Evolutionary conservation across 2,329 filamentous ascomycete genomes (phyloP).

Genomic region (Clonostachys rosea): DNA sequence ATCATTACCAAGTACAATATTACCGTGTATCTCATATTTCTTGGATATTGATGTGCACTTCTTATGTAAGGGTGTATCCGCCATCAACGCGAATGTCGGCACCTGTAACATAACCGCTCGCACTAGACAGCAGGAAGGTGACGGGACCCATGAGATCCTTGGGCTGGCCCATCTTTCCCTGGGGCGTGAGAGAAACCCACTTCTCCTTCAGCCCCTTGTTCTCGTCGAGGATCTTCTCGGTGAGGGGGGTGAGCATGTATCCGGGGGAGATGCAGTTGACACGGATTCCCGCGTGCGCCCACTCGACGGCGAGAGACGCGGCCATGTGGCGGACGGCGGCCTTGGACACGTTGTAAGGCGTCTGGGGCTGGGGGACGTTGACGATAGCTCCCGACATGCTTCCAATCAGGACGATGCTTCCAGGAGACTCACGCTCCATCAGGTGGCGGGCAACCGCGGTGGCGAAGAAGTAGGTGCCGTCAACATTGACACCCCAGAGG

Average conservation of each 20-base stretch:
- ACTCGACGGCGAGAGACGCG: constrained; percentile 85
- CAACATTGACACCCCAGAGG: constrained; percentile 91
- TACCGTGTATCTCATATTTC: background rate
- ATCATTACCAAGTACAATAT: too few relatives aligned
- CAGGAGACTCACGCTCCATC: constrained; percentile 72
- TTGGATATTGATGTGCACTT: background rate
- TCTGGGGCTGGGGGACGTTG: constrained; percentile 92
- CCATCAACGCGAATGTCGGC: constrained; percentile 81
- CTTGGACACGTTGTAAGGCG: constrained; percentile 90
- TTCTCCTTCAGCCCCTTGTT: constrained; percentile 85
- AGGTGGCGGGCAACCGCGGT: constrained; percentile 81
- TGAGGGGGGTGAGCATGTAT: constrained; percentile 93
- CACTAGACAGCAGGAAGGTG: constrained; percentile 78
- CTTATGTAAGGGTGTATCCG: constrained; percentile 77
- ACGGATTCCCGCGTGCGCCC: constrained; percentile 81
- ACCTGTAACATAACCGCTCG: constrained; percentile 66
- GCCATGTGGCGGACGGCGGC: constrained; percentile 88
- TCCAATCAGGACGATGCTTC: constrained; percentile 91
- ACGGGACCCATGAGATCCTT: constrained; percentile 93
- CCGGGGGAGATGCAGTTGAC: constrained; percentile 95
- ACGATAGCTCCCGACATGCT: constrained; percentile 94
- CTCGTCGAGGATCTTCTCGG: constrained; percentile 89
- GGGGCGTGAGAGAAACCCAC: constrained; percentile 89
- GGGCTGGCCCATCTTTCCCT: constrained; percentile 89
- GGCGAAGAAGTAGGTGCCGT: constrained; percentile 86